These are phyloP conservation scores for Podospora tetraspora DNA, from an alignment of 495 filamentous ascomycete genomes.

Conservation along the genomic window DNA sequence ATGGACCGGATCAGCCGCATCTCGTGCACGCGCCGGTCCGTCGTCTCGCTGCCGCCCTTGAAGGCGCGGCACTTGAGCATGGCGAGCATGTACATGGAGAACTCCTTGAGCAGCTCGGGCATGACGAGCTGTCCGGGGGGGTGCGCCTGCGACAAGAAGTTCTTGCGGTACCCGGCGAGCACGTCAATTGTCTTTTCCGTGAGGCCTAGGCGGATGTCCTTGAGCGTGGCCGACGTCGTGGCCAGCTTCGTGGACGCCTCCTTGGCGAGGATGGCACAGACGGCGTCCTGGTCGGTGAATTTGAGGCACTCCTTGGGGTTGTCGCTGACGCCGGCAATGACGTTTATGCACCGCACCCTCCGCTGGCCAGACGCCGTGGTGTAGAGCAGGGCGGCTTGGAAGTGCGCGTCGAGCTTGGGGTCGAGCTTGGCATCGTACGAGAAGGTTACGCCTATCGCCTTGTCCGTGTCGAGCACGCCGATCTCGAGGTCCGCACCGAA, in stretches of 20 bases:
- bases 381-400: slow-evolving; percentile 92
- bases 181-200: slow-evolving; percentile 95
- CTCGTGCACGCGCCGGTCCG: slow-evolving; percentile 85
- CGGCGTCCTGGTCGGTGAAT: slow-evolving; percentile 90
- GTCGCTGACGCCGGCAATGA: slow-evolving; percentile 87
- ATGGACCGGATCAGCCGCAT: slow-evolving; percentile 85
- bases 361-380: slow-evolving; percentile 87
- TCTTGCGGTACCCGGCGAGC: slow-evolving; percentile 86
- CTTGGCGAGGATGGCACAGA: slow-evolving; percentile 81
- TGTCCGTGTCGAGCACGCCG: slow-evolving; percentile 87
- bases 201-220: slow-evolving; percentile 78
- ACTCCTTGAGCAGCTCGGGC: slow-evolving; percentile 93
- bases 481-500: slow-evolving; percentile 95
- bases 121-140: slow-evolving; percentile 91
- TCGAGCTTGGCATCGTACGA: slow-evolving; percentile 97
- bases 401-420: slow-evolving; percentile 92
- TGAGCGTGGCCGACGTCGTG: slow-evolving; percentile 64
- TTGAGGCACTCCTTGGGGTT: slow-evolving; percentile 78
- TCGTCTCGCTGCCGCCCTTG: slow-evolving; percentile 89
- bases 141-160: slow-evolving; percentile 70
- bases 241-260: slow-evolving; percentile 78
- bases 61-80: slow-evolving; percentile 88
- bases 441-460: slow-evolving; percentile 87
- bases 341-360: slow-evolving; percentile 86
- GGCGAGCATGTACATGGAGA: slow-evolving; percentile 94